A percentile compares a stretch with the other conserved stretches of the same genome.
These are phyloP conservation scores for Lepidopterella palustris DNA, from an alignment of 495 filamentous ascomycete genomes.

Conservation along the genomic window DNA sequence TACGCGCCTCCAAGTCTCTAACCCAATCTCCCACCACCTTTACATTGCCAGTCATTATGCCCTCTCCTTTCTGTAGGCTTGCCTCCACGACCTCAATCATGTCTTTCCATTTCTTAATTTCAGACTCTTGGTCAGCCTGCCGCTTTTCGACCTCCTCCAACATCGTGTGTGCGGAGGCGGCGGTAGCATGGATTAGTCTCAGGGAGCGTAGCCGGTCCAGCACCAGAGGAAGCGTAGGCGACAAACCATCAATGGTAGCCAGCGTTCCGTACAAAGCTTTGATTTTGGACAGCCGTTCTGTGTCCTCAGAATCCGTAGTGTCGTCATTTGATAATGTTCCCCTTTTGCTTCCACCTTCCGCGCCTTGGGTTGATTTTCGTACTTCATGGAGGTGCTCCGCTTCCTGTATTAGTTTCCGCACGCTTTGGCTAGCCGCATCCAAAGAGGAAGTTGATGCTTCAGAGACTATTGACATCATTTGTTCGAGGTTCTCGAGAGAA, in stretches of 20 bases:
- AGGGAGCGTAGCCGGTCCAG: conserved; percentile 81
- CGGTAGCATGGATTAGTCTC: conserved; percentile 76
- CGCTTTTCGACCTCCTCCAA: conserved; percentile 68
- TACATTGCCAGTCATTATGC: conserved; percentile 68
- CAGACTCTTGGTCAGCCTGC: conserved; percentile 74
- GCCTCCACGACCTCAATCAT: conserved; percentile 72
- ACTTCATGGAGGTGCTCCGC: conserved; percentile 70
- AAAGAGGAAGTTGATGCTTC: conserved; percentile 59
- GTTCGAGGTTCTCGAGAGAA: conserved; percentile 70
- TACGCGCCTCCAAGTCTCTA: conserved; percentile 71
- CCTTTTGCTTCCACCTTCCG: conserved; percentile 43
- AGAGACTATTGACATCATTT: conserved; percentile 58
- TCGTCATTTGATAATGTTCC: conserved; percentile 1
- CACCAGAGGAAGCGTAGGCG: conserved; percentile 76
- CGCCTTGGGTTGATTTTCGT: conserved; percentile 49
- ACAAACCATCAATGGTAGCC: conserved; percentile 78
- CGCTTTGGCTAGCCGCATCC: conserved; percentile 65
- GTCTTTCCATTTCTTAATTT: conserved; percentile 81
- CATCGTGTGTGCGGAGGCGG: conserved; percentile 74
- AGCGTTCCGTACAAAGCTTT: conserved; percentile 88
- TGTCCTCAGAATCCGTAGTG: conserved; percentile 21
- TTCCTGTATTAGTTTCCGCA: conserved; percentile 69
- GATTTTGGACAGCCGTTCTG: conserved; percentile 67
- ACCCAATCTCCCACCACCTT: conserved; percentile 82
- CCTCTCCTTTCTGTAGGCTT: conserved; percentile 60